Evolutionary conservation across 495 filamentous ascomycete species (phyloP).

Genomic region (Tuber aestivum): DNA sequence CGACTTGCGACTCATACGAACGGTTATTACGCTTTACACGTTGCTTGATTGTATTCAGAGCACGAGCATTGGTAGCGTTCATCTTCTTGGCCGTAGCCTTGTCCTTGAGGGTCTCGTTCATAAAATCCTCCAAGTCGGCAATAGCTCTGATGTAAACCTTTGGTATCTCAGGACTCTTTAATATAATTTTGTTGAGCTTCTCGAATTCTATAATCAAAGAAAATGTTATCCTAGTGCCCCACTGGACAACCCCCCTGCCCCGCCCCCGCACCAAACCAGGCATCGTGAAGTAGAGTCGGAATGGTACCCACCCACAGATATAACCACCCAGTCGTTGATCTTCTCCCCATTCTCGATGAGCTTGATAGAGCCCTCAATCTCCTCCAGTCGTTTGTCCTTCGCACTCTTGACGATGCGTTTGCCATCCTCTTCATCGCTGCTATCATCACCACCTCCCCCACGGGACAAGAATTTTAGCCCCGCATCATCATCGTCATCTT

Average conservation of each 20-base stretch:
- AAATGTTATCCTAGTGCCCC: slow-evolving; percentile 23
- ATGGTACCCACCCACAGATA: slow-evolving; percentile 67
- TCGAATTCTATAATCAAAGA: slow-evolving; percentile 67
- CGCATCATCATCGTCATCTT: slow-evolving; percentile 59
- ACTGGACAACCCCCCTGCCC: slow-evolving; percentile 22
- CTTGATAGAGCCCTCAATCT: slow-evolving; percentile 80
- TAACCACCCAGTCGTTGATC: slow-evolving; percentile 93
- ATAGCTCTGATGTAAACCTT: slow-evolving; percentile 89
- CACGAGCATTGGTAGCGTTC: slow-evolving; percentile 91
- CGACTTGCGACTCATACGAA: slow-evolving; percentile 79
- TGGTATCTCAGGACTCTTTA: slow-evolving; percentile 70
- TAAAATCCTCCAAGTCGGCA: slow-evolving; percentile 88
- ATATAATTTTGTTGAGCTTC: slow-evolving; percentile 86
- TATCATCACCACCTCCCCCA: slow-evolving; percentile 67
- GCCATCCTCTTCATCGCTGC: slow-evolving; percentile 74
- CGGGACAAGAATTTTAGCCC: slow-evolving; percentile 77
- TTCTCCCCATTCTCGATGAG: slow-evolving; percentile 92
- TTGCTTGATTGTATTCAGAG: slow-evolving; percentile 93
- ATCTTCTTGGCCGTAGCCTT: slow-evolving; percentile 97
- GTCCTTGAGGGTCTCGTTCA: slow-evolving; percentile 92
- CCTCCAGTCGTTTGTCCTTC: slow-evolving; percentile 93
- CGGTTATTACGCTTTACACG: slow-evolving; percentile 97
- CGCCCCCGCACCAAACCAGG: slow-evolving; percentile 16
- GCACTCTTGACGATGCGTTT: slow-evolving; percentile 86
- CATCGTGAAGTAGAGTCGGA: neutral